These are phyloP conservation scores for Dichotomopilus funicola DNA, from an alignment of 2,329 filamentous ascomycete genomes.

Conservation along the genomic window DNA sequence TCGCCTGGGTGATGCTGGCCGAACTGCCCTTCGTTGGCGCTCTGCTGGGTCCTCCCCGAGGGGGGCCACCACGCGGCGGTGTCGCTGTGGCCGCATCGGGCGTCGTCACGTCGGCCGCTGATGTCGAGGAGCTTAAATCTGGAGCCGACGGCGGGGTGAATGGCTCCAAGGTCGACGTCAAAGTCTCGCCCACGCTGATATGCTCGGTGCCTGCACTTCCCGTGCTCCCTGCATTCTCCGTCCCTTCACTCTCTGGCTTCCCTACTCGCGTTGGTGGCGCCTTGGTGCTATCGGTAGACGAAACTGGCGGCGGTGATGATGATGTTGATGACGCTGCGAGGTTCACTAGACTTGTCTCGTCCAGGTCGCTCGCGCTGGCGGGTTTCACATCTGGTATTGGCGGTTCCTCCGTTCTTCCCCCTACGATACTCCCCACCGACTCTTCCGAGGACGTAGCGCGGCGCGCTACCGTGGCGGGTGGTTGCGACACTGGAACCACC, in stretches of 20 bases:
- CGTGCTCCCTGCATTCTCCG: no score
- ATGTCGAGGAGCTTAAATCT: neutral
- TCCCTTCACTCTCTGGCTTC: no score
- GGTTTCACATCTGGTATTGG: neutral
- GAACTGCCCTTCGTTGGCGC: neutral
- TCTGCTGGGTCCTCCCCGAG: neutral
- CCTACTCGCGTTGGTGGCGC: no score
- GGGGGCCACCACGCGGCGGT: neutral
- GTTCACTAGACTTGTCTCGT: neutral
- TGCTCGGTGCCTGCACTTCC: no score
- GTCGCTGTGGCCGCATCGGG: neutral
- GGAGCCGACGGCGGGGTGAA: neutral
- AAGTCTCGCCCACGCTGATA: no score
- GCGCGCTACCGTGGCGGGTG: slow-evolving; percentile 8
- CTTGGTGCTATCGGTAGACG: no score
- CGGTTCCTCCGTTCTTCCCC: neutral
- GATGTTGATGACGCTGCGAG: neutral
- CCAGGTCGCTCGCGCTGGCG: neutral
- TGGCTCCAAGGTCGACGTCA: neutral
- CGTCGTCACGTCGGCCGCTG: neutral
- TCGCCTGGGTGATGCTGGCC: neutral
- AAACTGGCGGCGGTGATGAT: no score
- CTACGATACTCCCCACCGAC: neutral
- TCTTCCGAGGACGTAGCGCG: neutral
- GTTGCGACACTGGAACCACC: neutral